Conservation (phyloP, 257 asterid genomes). For the Solanum habrochaites region DNA sequence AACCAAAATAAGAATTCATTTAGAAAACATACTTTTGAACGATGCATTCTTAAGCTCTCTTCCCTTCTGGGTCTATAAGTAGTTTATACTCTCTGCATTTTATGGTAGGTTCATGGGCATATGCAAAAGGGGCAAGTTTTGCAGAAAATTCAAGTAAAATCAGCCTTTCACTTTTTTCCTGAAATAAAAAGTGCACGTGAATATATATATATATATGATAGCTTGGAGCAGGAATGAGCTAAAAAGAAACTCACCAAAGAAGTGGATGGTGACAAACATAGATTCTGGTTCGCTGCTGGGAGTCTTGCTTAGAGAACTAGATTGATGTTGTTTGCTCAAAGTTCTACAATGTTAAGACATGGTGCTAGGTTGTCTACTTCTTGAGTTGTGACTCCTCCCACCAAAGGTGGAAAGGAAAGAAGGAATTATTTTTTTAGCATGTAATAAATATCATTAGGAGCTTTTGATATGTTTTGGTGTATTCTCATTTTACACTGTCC, state of each 20-base stretch:
- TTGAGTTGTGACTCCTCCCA: not conserved
- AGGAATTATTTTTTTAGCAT: not conserved
- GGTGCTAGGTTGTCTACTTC: not conserved
- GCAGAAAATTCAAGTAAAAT: not conserved
- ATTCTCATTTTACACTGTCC: not conserved
- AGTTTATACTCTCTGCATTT: not conserved
- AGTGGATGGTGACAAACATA: not conserved
- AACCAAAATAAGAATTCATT: not conserved
- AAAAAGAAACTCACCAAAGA: not conserved
- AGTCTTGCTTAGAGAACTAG: not conserved
- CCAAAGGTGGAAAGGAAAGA: not conserved
- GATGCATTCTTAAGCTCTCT: not conserved
- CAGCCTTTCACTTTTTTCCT: not conserved
- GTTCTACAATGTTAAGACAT: not conserved
- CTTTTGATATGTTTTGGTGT: not conserved
- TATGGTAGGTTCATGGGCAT: not conserved
- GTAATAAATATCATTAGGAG: not conserved
- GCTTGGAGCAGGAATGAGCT: not conserved
- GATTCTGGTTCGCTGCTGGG: not conserved
- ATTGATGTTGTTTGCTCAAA: not conserved
- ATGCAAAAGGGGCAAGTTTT: not conserved
- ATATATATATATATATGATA: not conserved
- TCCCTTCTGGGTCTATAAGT: not conserved
- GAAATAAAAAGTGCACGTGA: not conserved
- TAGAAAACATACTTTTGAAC: not conserved